Evolutionary conservation across 2,329 filamentous ascomycete species (phyloP).

Genomic region (Cladosporium sp.): DNA sequence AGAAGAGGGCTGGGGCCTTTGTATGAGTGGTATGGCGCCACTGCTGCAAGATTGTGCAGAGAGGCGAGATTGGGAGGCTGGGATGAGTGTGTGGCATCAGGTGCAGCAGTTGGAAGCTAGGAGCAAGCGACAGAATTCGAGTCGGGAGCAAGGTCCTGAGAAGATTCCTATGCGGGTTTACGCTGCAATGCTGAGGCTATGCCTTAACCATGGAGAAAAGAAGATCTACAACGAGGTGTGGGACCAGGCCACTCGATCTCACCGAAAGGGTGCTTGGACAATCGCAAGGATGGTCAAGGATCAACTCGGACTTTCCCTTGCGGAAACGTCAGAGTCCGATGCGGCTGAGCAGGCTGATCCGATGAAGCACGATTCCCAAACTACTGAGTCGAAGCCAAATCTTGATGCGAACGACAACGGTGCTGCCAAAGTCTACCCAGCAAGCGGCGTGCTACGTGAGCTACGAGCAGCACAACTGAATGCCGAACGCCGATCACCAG

Average conservation of each 20-base stretch:
- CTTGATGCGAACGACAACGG: background rate
- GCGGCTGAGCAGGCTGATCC: background rate
- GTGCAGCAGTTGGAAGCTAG: slow-evolving; percentile 27
- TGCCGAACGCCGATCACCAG: background rate
- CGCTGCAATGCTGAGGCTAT: slow-evolving; percentile 21
- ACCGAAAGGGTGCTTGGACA: slow-evolving; percentile 2
- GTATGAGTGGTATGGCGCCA: slow-evolving; percentile 34
- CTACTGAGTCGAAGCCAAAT: background rate
- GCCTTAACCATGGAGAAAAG: slow-evolving; percentile 13
- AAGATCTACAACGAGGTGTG: slow-evolving; percentile 16
- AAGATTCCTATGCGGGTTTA: slow-evolving; percentile 15
- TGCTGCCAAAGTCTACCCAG: background rate
- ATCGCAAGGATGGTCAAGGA: slow-evolving; percentile 15
- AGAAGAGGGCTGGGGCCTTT: slow-evolving; percentile 43
- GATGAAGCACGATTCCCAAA: background rate
- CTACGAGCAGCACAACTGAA: background rate
- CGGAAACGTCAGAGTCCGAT: background rate
- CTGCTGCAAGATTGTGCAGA: slow-evolving; percentile 39
- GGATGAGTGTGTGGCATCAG: slow-evolving; percentile 39
- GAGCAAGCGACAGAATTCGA: background rate
- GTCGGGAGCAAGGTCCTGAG: slow-evolving; percentile 7
- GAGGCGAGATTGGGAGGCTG: slow-evolving; percentile 33
- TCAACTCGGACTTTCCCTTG: background rate
- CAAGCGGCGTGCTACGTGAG: slow-evolving; percentile 5
- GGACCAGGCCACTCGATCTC: slow-evolving; percentile 13